These are phyloP conservation scores for Saururus chinensis DNA, from an alignment of 164 flowering plant genomes.

Conservation along the genomic window DNA sequence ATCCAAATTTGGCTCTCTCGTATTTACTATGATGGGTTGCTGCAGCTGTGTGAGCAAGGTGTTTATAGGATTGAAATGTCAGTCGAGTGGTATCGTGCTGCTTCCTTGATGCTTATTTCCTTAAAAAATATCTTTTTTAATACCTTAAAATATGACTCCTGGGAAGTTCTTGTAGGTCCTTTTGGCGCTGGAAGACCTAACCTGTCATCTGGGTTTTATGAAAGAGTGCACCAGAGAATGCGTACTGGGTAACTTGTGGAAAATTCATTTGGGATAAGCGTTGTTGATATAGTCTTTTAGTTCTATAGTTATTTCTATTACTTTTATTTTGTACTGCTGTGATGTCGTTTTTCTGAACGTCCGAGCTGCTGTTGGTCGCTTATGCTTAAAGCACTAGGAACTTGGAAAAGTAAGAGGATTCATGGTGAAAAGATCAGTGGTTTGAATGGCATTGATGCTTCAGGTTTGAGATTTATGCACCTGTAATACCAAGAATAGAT, in stretches of 20 bases:
- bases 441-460: background rate
- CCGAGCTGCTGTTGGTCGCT: too few relatives aligned
- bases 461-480: background rate
- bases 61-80: constrained; percentile 48
- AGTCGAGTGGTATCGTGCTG: constrained; percentile 30
- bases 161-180: constrained; percentile 19
- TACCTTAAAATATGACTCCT: background rate
- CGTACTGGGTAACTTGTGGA: constrained; percentile 25
- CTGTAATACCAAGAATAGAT: too few relatives aligned
- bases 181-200: constrained; percentile 34
- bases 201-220: constrained; percentile 40
- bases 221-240: constrained; percentile 44
- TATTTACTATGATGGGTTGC: constrained; percentile 1
- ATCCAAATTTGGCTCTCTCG: background rate
- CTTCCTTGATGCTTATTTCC: background rate
- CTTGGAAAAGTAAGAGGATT: background rate
- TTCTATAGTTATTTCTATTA: background rate
- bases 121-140: background rate
- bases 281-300: background rate
- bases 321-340: too few relatives aligned
- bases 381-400: too few relatives aligned
- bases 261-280: background rate
- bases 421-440: background rate
- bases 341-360: too few relatives aligned
- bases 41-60: constrained; percentile 41